Percentiles rank a stretch among this genome's conserved stretches.
phyloP scores from a whole-genome alignment of 805 yeast genomes.

The Ogataea trehalophila region DNA sequence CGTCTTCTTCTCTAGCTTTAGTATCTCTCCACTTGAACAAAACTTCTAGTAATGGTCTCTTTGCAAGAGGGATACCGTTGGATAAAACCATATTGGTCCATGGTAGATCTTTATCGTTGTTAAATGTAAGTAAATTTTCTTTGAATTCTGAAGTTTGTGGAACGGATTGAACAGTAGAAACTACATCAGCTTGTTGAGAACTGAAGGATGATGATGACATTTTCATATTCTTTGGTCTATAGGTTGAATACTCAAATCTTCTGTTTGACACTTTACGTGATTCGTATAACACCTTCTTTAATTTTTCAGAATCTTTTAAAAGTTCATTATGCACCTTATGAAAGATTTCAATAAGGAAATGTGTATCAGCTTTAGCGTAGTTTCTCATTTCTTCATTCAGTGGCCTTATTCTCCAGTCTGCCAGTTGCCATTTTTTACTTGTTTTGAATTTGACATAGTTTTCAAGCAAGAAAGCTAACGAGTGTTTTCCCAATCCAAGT shows the following conservation, averaged over 20 bases:
- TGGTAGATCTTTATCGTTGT: constrained; percentile 52
- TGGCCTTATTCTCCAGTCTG: constrained; percentile 96
- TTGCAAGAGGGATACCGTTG: constrained; percentile 55
- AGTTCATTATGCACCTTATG: constrained; percentile 67
- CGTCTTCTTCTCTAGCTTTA: constrained; percentile 73
- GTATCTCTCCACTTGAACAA: constrained; percentile 81
- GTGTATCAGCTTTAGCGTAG: constrained; percentile 95
- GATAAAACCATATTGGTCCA: constrained; percentile 61
- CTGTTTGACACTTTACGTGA: constrained; percentile 77
- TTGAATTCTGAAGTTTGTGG: constrained; percentile 21
- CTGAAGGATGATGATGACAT: constrained; percentile 5
- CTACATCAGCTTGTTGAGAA: constrained; percentile 21
- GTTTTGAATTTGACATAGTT: constrained; percentile 78
- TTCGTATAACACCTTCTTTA: constrained; percentile 61
- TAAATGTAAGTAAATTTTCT: constrained; percentile 38
- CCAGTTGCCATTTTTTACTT: constrained; percentile 89
- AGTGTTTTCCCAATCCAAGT: constrained; percentile 74
- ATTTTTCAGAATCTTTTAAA: constrained; percentile 36
- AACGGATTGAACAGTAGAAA: constrained; percentile 26
- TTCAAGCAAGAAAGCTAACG: constrained; percentile 81
- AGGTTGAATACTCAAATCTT: constrained; percentile 76
- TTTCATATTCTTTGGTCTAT: constrained; percentile 37
- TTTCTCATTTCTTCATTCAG: constrained; percentile 66
- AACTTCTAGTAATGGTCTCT: constrained; percentile 50
- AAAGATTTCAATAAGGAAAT: constrained; percentile 76